Percentiles rank a stretch among this genome's conserved stretches.
Evolutionary conservation across 345 rosid genomes (phyloP).

Genomic region (Citrus hindsii): DNA sequence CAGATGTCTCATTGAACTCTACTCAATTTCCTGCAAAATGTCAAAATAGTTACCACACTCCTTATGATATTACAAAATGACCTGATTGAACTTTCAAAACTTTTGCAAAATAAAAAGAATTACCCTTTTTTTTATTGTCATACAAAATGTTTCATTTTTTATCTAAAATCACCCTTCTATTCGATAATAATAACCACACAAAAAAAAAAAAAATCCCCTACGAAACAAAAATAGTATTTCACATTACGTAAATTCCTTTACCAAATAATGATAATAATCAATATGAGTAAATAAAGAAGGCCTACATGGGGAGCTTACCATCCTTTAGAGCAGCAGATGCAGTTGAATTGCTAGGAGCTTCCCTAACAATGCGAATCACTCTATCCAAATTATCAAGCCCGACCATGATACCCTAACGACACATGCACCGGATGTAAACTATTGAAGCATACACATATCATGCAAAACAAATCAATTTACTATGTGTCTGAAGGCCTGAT

Average conservation of each 20-base stretch:
- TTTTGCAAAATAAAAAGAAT: no score
- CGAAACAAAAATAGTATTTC: background rate
- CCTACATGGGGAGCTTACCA: conserved; percentile 35
- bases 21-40: no score
- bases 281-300: background rate
- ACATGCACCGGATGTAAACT: conserved; percentile 9
- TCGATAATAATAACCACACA: background rate
- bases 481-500: background rate
- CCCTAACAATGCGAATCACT: conserved; percentile 59
- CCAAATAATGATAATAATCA: background rate
- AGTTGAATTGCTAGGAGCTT: conserved; percentile 60
- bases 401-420: conserved; percentile 64
- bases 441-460: background rate
- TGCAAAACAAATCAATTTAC: background rate
- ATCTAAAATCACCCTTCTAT: no score
- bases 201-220: background rate
- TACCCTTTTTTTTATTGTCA: no score
- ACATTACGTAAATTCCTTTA: background rate
- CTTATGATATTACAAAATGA: no score
- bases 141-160: no score
- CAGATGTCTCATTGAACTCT: no score
- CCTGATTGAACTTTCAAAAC: no score
- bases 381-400: conserved; percentile 84
- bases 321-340: conserved; percentile 61
- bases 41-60: no score